Evolutionary conservation across 140 eudicot species (phyloP).

Genomic region (Flaveria floridana): DNA sequence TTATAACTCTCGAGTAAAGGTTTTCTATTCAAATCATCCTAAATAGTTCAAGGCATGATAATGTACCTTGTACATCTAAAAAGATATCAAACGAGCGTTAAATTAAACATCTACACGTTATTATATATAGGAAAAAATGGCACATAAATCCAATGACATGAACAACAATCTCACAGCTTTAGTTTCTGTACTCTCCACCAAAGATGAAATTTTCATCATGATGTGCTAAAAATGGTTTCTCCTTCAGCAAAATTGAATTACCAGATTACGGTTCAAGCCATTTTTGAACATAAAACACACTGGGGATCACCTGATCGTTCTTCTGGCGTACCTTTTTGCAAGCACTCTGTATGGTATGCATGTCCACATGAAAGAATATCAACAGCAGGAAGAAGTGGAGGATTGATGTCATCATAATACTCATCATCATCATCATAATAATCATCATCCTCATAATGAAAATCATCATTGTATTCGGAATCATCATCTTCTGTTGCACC

Average conservation of each 20-base stretch:
- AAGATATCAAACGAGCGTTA: neutral
- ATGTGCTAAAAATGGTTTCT: conserved; percentile 29
- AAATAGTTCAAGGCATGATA: conserved; percentile 1
- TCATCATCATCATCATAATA: conserved; percentile 27
- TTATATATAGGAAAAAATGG: conserved; percentile 26
- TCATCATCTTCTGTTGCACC: conserved; percentile 32
- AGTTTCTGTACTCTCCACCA: conserved; percentile 38
- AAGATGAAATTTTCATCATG: conserved; percentile 30
- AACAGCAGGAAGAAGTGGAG: conserved; percentile 46
- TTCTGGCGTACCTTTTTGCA: conserved; percentile 28
- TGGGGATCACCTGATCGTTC: conserved; percentile 38
- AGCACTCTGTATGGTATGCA: conserved; percentile 46
- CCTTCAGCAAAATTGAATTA: conserved; percentile 26
- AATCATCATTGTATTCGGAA: conserved; percentile 35
- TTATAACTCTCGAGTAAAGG: neutral
- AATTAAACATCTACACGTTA: conserved; percentile 5
- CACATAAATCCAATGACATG: conserved; percentile 35
- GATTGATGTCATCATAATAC: conserved; percentile 29
- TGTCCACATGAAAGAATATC: conserved; percentile 53
- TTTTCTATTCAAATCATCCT: conserved; percentile 4
- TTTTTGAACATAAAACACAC: conserved; percentile 43
- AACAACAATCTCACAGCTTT: conserved; percentile 29
- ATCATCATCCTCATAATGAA: conserved; percentile 38
- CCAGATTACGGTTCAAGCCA: conserved; percentile 26
- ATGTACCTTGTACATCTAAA: neutral